Evolutionary conservation across 1,284 basidiomycete genomes (phyloP).

Genomic region (Pyrrhoderma noxium): DNA sequence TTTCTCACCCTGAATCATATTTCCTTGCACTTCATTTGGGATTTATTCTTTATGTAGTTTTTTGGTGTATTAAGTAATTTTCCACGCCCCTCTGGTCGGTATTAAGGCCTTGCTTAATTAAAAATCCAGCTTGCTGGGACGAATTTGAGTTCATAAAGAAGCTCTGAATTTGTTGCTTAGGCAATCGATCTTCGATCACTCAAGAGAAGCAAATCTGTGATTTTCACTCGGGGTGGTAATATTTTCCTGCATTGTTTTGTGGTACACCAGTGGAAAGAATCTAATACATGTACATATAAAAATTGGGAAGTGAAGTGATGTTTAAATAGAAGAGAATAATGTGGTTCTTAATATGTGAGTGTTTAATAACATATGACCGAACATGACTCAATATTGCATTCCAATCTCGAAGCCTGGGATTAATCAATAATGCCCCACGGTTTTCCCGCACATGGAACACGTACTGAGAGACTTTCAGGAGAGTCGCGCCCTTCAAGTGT

Average conservation of each 20-base stretch:
- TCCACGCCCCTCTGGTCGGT: background rate
- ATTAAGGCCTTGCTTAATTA: background rate
- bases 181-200: conserved; percentile 3
- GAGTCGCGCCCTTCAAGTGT: too few relatives aligned
- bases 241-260: background rate
- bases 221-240: background rate
- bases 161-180: conserved; percentile 1
- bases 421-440: too few relatives aligned
- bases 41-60: conserved; percentile 19
- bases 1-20: background rate
- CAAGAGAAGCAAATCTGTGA: background rate
- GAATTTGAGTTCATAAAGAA: background rate
- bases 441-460: too few relatives aligned
- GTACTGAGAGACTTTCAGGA: too few relatives aligned
- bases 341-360: too few relatives aligned
- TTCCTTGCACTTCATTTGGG: conserved; percentile 1
- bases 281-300: too few relatives aligned
- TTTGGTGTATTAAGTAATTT: background rate
- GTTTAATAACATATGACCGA: too few relatives aligned
- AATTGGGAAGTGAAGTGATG: too few relatives aligned
- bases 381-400: too few relatives aligned
- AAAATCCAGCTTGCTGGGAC: background rate
- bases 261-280: too few relatives aligned
- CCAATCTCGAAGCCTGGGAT: too few relatives aligned
- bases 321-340: too few relatives aligned